phyloP scores from a whole-genome alignment of 192 early-diverging fungal species.

The Chytriomyces confervae region DNA sequence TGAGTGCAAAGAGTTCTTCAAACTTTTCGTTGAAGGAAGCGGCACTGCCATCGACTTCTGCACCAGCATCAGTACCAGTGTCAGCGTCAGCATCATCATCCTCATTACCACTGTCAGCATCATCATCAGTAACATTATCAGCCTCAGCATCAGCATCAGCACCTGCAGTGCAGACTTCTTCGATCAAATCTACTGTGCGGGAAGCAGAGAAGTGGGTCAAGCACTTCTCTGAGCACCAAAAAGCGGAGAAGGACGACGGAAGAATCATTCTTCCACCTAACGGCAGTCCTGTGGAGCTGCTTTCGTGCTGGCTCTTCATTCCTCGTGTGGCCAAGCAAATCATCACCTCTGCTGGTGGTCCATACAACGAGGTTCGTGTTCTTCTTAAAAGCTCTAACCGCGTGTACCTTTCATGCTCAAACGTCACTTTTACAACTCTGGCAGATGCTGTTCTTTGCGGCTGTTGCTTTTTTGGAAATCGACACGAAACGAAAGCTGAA shows the following conservation, averaged over 20 bases:
- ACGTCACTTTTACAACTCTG: too few relatives aligned
- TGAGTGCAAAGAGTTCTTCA: neutral
- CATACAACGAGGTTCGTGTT: neutral
- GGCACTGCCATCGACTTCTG: neutral
- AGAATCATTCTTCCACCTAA: neutral
- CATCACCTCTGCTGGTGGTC: neutral
- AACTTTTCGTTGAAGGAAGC: neutral
- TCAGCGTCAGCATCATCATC: neutral
- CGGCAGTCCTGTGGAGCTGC: neutral
- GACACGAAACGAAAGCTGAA: too few relatives aligned
- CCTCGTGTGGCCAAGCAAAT: conserved; percentile 1
- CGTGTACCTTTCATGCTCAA: too few relatives aligned
- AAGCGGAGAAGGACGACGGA: neutral
- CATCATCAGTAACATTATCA: neutral
- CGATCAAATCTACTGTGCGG: neutral
- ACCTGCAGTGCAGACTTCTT: neutral
- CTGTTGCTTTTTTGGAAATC: too few relatives aligned
- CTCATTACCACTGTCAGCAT: neutral
- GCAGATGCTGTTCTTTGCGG: too few relatives aligned
- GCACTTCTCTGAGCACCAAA: neutral
- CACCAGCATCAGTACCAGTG: neutral
- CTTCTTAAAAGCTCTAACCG: too few relatives aligned
- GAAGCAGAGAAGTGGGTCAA: neutral
- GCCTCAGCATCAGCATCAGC: neutral
- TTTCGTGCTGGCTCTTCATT: conserved; percentile 5